Conservation (phyloP, 192 early-diverging fungal genomes). For the Podila minutissima region DNA sequence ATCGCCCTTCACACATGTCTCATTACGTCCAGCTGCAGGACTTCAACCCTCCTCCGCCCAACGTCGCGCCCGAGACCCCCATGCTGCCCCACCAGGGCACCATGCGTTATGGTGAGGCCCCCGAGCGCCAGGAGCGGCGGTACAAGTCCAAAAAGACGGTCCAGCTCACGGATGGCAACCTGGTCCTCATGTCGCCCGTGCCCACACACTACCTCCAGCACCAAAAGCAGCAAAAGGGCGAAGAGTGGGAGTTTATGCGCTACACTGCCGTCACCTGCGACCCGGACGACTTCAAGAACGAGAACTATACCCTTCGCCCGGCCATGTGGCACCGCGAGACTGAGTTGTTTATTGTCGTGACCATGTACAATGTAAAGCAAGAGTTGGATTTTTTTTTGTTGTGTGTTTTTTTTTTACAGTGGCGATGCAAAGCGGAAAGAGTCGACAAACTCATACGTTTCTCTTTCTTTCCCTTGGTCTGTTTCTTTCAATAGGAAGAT, state of each 20-base stretch:
- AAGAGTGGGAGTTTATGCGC: slow-evolving; percentile 78
- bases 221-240: slow-evolving; percentile 57
- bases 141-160: slow-evolving; percentile 63
- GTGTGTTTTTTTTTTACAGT: slow-evolving; percentile 8
- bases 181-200: slow-evolving; percentile 76
- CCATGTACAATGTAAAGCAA: slow-evolving; percentile 74
- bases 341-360: slow-evolving; percentile 76
- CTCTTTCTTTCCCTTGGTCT: neutral
- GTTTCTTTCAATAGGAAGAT: slow-evolving; percentile 57
- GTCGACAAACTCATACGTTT: slow-evolving; percentile 3
- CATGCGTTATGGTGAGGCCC: slow-evolving; percentile 47
- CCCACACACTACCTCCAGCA: slow-evolving; percentile 65
- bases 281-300: slow-evolving; percentile 68
- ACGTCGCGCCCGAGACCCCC: slow-evolving; percentile 18
- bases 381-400: slow-evolving; percentile 14
- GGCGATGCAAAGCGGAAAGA: neutral
- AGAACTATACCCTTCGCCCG: slow-evolving; percentile 69
- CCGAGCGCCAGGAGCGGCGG: slow-evolving; percentile 56
- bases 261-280: slow-evolving; percentile 80
- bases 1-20: slow-evolving; percentile 16
- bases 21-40: slow-evolving; percentile 46
- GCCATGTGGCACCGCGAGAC: slow-evolving; percentile 64
- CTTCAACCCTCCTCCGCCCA: slow-evolving; percentile 9
- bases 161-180: slow-evolving; percentile 70
- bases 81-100: slow-evolving; percentile 14